Base-by-base conservation (phyloP, 805 yeast species). In the Vanderwaltozyma yarrowii region DNA sequence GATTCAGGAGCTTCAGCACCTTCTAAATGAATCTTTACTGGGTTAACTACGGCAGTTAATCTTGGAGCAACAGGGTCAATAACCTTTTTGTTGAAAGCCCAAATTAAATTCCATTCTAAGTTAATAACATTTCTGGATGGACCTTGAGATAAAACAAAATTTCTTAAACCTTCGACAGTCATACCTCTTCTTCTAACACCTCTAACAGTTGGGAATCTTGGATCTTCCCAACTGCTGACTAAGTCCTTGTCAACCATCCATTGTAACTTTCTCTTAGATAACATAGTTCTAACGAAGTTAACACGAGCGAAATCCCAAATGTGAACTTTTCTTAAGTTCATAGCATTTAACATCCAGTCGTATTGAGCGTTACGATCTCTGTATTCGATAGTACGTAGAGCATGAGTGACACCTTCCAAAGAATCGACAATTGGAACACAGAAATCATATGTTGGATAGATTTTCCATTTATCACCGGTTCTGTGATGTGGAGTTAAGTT, bases 141-240 rank as follows among this genome's bases (percentile, higher is more conserved):
- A 55, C 99, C 99, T 70, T 92, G 97, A 36, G 94, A 74, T 45
- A 92, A 71, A 49, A 92, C 83, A 55, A 92, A 92, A 72, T 84
- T 83, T 65, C 89, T 78, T 62, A 92, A 76, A 49, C 97, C 99
- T 69, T 92, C 96, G 46, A 92, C 94, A 29, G 96, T 78, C 99
- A 92, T 92, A 70, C 99, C 99, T 71, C 99, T 83, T 73, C 98
- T 80, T 71, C 96, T 85, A 38, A 89, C 96, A 70, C 99, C 99
- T 65, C 97, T 80, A 29, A 92, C 95, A 33, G 99, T 92, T 51
- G 99, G 99, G 86, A 92, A 92, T 64, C 99, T 76, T 52, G 99
- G 98, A 64, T 92, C 99, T 58, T 92, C 96, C 99, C 99, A 92
- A 67, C 86, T 87, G 18, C 73, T 55, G 42, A 92, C 99, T 52